Conservation (phyloP, 352 stramenopile species). For the Globisporangium megalacanthum region DNA sequence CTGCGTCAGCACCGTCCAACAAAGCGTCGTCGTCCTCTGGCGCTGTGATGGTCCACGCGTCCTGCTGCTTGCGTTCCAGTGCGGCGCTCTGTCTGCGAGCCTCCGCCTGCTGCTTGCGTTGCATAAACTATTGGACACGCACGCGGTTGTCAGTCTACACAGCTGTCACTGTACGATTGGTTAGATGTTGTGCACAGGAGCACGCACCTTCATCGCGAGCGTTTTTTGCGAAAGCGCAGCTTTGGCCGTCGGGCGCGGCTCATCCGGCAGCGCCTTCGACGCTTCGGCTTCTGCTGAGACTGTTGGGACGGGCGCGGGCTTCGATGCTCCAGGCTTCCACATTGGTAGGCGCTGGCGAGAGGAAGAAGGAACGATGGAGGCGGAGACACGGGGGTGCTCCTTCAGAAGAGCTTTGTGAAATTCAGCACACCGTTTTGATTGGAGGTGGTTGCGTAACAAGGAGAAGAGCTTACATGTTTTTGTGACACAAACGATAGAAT, state of each 20-base stretch:
- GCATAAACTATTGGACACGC: slow-evolving; percentile 60
- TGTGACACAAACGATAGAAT: too few species aligned
- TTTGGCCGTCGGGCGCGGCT: slow-evolving; percentile 32
- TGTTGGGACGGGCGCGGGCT: background rate
- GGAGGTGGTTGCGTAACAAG: too few species aligned
- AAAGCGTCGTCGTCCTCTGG: slow-evolving; percentile 22
- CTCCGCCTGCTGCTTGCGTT: slow-evolving; percentile 70
- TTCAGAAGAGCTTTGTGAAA: background rate
- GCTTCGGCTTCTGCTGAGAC: slow-evolving; percentile 7
- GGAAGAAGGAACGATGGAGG: too few species aligned
- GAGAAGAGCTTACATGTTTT: too few species aligned
- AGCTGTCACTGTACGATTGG: too few species aligned
- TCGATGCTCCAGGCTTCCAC: slow-evolving; percentile 21
- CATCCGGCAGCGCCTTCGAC: slow-evolving; percentile 2
- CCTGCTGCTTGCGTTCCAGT: slow-evolving; percentile 49
- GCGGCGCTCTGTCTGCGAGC: slow-evolving; percentile 44
- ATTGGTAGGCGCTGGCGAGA: slow-evolving; percentile 2
- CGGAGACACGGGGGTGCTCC: too few species aligned
- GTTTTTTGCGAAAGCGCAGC: slow-evolving; percentile 72
- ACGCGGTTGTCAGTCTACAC: background rate
- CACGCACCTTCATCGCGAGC: slow-evolving; percentile 75
- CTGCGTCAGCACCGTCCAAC: slow-evolving; percentile 16
- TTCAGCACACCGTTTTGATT: too few species aligned
- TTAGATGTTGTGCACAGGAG: too few species aligned
- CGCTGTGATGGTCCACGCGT: slow-evolving; percentile 38